Evolutionary conservation across 2,329 filamentous ascomycete species (phyloP).

Genomic region (Aspergillus ochraceoroseus): DNA sequence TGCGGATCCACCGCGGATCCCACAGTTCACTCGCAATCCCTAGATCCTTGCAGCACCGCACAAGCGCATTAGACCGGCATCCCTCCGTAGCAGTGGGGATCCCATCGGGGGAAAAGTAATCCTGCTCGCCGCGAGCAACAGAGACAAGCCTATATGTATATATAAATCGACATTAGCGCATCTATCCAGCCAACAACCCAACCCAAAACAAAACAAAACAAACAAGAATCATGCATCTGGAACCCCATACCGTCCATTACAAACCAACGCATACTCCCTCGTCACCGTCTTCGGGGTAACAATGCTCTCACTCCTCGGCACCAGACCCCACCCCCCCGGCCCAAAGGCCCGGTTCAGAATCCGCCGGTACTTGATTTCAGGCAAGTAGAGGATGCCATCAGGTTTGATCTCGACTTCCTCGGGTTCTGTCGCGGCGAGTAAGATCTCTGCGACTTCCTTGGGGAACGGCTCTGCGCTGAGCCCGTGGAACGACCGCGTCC

Average conservation of each 20-base stretch:
- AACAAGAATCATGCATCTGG: neutral
- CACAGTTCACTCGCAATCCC: conserved; percentile 92
- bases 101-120: conserved; percentile 83
- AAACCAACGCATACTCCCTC: conserved; percentile 87
- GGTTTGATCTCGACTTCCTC: conserved; percentile 95
- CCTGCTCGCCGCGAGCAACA: conserved; percentile 88
- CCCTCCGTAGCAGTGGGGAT: conserved; percentile 94
- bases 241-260: conserved; percentile 86
- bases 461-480: conserved; percentile 67
- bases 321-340: conserved; percentile 91
- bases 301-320: conserved; percentile 77
- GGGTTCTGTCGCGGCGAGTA: conserved; percentile 62
- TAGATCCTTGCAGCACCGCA: conserved; percentile 97
- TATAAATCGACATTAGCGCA: conserved; percentile 8
- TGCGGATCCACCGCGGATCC: conserved; percentile 86
- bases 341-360: conserved; percentile 89
- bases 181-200: neutral
- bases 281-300: conserved; percentile 78
- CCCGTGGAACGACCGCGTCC: conserved; percentile 78
- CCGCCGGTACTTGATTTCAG: conserved; percentile 94
- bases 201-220: neutral
- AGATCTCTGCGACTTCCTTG: conserved; percentile 61
- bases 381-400: conserved; percentile 91
- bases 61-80: conserved; percentile 94
- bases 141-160: conserved; percentile 66